Conservation (phyloP, 2,329 filamentous ascomycete genomes). For the Microcyclosporella mali region DNA sequence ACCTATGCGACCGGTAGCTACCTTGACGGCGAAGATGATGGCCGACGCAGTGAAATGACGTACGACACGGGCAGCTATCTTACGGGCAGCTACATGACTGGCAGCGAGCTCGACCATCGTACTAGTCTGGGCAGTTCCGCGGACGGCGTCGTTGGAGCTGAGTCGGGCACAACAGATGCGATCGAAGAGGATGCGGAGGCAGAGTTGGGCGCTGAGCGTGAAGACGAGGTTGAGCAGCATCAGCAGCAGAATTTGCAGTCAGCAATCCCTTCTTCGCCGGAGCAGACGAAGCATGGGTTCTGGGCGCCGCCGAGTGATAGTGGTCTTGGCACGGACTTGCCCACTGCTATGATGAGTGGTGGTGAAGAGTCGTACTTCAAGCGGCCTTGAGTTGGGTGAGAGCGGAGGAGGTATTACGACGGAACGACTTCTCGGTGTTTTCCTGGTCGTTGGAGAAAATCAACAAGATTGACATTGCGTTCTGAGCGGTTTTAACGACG, state of each 20-base stretch:
- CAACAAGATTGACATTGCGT: no score
- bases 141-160: slow-evolving; percentile 30
- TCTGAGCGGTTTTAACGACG: no score
- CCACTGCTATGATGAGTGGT: slow-evolving; percentile 25
- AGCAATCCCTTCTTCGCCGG: slow-evolving; percentile 8
- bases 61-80: slow-evolving; percentile 44
- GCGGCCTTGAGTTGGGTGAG: slow-evolving; percentile 1
- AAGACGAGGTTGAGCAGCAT: slow-evolving; percentile 11
- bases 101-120: slow-evolving; percentile 42
- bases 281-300: slow-evolving; percentile 16
- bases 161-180: slow-evolving; percentile 4
- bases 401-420: no score
- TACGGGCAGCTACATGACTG: slow-evolving; percentile 47
- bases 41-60: slow-evolving; percentile 39
- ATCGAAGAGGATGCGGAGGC: slow-evolving; percentile 18
- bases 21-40: slow-evolving; percentile 29
- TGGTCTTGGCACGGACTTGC: slow-evolving; percentile 35
- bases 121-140: slow-evolving; percentile 38
- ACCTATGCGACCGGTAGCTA: slow-evolving; percentile 28
- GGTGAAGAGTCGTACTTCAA: slow-evolving; percentile 18
- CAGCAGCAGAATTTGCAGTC: slow-evolving; percentile 11
- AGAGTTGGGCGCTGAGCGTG: slow-evolving; percentile 27
- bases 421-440: no score
- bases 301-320: slow-evolving; percentile 35
- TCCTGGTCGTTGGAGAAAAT: background rate